These are phyloP conservation scores for Garcileccinum viscosum DNA, from an alignment of 1,284 basidiomycete genomes.

Conservation along the genomic window DNA sequence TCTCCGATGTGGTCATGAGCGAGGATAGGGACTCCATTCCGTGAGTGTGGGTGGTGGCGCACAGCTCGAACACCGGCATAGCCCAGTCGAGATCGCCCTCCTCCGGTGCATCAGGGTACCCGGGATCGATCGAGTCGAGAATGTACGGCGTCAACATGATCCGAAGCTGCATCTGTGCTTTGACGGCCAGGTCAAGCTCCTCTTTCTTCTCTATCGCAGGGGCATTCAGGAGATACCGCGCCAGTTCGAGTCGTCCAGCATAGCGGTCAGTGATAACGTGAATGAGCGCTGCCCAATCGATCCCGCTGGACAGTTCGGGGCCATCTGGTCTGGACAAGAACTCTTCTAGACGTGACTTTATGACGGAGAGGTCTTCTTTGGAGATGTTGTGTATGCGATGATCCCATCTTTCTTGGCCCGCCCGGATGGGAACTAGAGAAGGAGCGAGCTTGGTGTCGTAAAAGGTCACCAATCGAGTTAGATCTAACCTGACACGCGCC, in stretches of 20 bases:
- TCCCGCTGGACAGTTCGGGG: constrained; percentile 34
- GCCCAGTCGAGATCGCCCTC: constrained; percentile 28
- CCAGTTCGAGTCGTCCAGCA: constrained; percentile 46
- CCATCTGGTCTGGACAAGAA: constrained; percentile 19
- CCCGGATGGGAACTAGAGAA: constrained; percentile 35
- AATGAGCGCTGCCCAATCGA: constrained; percentile 51
- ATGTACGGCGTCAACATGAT: constrained; percentile 28
- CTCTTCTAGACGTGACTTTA: constrained; percentile 28
- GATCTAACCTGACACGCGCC: constrained; percentile 40
- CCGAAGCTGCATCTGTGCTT: constrained; percentile 25
- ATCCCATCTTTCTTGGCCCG: constrained; percentile 29
- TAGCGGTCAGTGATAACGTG: constrained; percentile 50
- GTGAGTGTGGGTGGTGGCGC: constrained; percentile 43
- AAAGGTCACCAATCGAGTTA: constrained; percentile 37
- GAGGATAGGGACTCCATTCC: constrained; percentile 21
- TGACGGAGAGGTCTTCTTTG: constrained; percentile 18
- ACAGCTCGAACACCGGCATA: constrained; percentile 30
- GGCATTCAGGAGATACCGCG: constrained; percentile 43
- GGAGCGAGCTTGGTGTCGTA: constrained; percentile 39
- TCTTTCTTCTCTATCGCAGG: background rate
- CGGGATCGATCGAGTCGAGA: constrained; percentile 6
- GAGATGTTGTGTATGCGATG: constrained; percentile 39
- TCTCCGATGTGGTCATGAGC: constrained; percentile 44
- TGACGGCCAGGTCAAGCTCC: constrained; percentile 15
- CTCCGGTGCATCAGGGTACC: background rate